Evolutionary conservation across 2,329 filamentous ascomycete species (phyloP), one percentile per base, ranked within the genome.

Genomic region (Lachnellula subtilissima): DNA sequence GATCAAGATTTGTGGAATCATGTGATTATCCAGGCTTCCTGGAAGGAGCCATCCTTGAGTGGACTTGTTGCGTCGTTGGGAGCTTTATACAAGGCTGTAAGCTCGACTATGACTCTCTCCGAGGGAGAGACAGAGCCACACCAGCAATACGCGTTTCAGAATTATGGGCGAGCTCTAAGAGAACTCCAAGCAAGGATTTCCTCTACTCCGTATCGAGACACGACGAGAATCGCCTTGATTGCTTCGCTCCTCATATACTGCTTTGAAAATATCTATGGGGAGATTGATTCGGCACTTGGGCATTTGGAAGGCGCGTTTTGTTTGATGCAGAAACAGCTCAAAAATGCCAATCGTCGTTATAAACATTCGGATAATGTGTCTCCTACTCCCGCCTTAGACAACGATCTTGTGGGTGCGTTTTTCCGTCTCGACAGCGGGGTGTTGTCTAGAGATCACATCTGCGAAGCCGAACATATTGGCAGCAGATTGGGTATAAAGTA

Each of bases 201-300:
- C 14, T 42, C 48, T 2, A 19, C 28, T 15, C 47, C 37, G 9
- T 52, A 58, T 32, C 22, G 56, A 22, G 50, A 63, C 12, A 40
- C 58, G 9, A 50, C 55, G 35, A 57, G 64, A 23, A 54, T 60
- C 35, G 52, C 57, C 9, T 51, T 65, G 22, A 56, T 65, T 46
- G 63, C 61, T 14, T 58, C 58, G n/a, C 45, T 65, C 6, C 55
- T 65, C 12, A 64, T 65, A 23, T 65, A 52, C 39, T 58, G 57
- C 45, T 65, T 65, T 50, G 62, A 65, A 39, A 64, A 59, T 23
- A 50, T 61, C 3, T 52, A 61, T 14, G 63, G 63, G 1, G 54
- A 63, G 32, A 43, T 54, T 15, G 37, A 58, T 17, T 49, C 52
- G 43, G 62, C 63, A 4, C 23, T 58, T 32, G 46, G 39, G 17